phyloP scores from a whole-genome alignment of 2,329 filamentous ascomycete species.

The Beauveria bassiana region DNA sequence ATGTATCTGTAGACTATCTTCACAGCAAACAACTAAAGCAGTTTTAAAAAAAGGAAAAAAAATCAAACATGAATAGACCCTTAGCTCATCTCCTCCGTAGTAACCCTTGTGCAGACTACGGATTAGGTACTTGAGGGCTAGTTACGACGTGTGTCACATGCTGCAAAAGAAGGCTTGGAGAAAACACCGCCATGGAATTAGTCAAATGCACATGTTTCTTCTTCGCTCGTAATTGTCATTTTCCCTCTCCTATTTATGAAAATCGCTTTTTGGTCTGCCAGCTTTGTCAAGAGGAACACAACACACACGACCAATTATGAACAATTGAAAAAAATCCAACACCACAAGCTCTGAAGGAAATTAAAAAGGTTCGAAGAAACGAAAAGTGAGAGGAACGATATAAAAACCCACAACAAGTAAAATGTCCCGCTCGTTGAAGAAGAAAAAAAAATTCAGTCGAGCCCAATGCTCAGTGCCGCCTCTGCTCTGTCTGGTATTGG shows the following conservation, averaged over 20 bases:
- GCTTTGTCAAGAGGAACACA: background rate
- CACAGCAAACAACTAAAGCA: too few species aligned
- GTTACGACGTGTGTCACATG: too few species aligned
- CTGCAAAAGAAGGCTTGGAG: background rate
- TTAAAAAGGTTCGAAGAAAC: background rate
- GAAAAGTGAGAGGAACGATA: background rate
- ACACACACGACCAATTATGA: background rate
- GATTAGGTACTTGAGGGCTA: too few species aligned
- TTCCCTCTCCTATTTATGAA: background rate
- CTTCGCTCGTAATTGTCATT: background rate
- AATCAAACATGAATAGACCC: background rate
- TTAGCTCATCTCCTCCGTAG: too few species aligned
- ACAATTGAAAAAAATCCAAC: background rate
- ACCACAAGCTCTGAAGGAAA: background rate
- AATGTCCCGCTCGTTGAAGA: background rate
- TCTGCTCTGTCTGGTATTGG: background rate
- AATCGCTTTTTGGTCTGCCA: background rate
- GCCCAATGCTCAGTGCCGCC: background rate
- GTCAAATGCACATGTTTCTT: background rate
- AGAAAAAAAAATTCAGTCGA: background rate
- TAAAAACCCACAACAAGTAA: background rate
- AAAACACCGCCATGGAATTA: background rate
- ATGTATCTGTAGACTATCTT: background rate
- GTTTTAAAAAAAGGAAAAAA: background rate
- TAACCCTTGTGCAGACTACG: too few species aligned